Evolutionary conservation across 2,329 filamentous ascomycete species (phyloP), one percentile per base, ranked within the genome.

Genomic region (Aspergillus pseudonomiae): DNA sequence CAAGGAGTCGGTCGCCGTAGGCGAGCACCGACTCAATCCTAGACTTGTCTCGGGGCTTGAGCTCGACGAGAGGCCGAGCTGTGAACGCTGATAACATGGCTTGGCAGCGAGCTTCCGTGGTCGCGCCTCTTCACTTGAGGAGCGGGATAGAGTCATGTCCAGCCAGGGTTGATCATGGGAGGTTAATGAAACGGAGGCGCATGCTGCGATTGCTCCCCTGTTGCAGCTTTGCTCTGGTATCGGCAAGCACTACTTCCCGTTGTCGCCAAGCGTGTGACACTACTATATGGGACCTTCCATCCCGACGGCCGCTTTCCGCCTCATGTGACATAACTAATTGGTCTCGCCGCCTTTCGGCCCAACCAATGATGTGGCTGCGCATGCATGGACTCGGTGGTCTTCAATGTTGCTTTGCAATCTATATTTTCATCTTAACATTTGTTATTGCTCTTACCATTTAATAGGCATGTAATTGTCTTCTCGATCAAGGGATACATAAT

Each of bases 31-130:
- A 95, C 81, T 99, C 95, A 80, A 99, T 97, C 84, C 91, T 95
- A 69, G 92, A 96, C 84, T 96, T 97, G 87, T 98, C 94, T 79
- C 92, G 90, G 79, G 89, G 89, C 82, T 91, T 94, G 74, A 99
- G 91, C 91, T 99, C 95, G 85, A 98, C 91, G 78, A 99, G 94
- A 68, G 94, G 92, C 75, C 92, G 91, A 83, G 95, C 94, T 72
- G 91, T 96, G 82, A 99, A 99, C 77, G 95, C 95, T 81, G 94
- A 96, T 81, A 99, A 90, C 95, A 97, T 97, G 68, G 69, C 65
- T 69, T 63, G 66, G 70, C 71, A 48, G 61, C 59, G 59, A 67
- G 59, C 61, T 65, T 60, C 46, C 39, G 41, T 59, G 54, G 64
- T 64, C 65, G 63, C 60, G 59, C 60, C 67, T 65, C 63, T 67